Evolutionary conservation across 371 early-diverging fungal species (phyloP).

Genomic region (Mortierella sp.): DNA sequence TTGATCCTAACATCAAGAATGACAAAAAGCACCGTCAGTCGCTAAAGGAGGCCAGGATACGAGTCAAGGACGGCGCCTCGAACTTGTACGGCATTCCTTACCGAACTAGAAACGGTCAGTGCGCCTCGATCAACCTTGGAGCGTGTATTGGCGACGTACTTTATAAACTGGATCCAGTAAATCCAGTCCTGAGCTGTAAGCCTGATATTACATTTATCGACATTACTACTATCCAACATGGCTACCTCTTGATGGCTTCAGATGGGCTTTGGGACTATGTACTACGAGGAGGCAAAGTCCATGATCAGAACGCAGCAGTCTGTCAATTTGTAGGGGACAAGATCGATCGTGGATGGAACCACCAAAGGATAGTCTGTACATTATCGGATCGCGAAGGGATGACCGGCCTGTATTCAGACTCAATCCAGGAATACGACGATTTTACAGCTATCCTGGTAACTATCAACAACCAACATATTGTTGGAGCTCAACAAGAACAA

Average conservation of each 20-base stretch:
- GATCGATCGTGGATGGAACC: conserved; percentile 54
- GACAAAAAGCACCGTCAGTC: conserved; percentile 66
- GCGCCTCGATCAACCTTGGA: conserved; percentile 71
- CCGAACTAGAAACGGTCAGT: conserved; percentile 59
- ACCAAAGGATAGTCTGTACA: conserved; percentile 43
- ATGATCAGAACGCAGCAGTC: conserved; percentile 51
- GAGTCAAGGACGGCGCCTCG: conserved; percentile 60
- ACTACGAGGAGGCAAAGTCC: conserved; percentile 35
- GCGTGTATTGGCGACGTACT: conserved; percentile 75
- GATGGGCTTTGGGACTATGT: conserved; percentile 59
- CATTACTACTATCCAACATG: conserved; percentile 28
- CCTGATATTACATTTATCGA: conserved; percentile 72
- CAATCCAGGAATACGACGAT: conserved; percentile 58
- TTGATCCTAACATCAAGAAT: conserved; percentile 61
- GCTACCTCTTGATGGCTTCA: conserved; percentile 56
- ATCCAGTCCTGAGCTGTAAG: conserved; percentile 68
- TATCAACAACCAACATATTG: conserved; percentile 22
- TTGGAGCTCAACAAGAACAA: not conserved
- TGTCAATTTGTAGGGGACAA: conserved; percentile 52
- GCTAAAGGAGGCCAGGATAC: conserved; percentile 71
- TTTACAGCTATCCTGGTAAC: conserved; percentile 57
- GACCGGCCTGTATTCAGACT: conserved; percentile 45
- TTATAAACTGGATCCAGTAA: conserved; percentile 69
- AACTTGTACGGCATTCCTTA: conserved; percentile 54
- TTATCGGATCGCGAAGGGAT: conserved; percentile 52